Evolutionary conservation across 2,329 filamentous ascomycete species (phyloP), one percentile per base, ranked within the genome.

Genomic region (Phyllosticta capitalensis): DNA sequence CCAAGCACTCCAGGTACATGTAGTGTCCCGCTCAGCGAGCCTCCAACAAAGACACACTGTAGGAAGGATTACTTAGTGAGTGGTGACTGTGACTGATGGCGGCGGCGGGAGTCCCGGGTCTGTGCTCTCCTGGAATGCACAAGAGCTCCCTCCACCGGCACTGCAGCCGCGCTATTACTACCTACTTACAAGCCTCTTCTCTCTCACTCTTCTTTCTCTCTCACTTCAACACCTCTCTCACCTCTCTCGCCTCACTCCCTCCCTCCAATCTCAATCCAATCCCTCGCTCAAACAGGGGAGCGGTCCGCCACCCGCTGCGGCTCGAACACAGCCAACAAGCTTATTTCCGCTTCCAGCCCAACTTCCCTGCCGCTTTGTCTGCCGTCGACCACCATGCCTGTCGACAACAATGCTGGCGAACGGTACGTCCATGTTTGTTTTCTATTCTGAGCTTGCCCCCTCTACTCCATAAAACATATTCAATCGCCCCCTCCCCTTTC

Each of bases 81-180:
- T n/a, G n/a, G n/a, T n/a, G n/a, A n/a, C n/a, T n/a, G 38, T 45
- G 38, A n/a, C 14, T 45, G 38, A n/a, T 45, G 49, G 50, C 55
- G 28, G 50, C 56, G 52, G 56, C 56, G 56, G 56, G 56, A 58
- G 56, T 26, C 30, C 38, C 56, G 56, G 56, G 56, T 59, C 56
- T 50, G 56, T 59, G 56, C 56, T 54, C 48, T 48, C 52, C 49
- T 54, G 56, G 56, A 59, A 59, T 59, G 56, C 30, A 54, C 53
- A 52, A 38, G 45, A 52, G 56, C 26, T 58, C 56, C 30, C 56
- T 38, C 53, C 54, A 52, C 53, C 51, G 51, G 53, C 56, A 58
- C 51, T 49, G 51, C 33, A 59, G 56, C 52, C 49, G 38, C 50
- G 50, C 50, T 52, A 52, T 51, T 54, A 52, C 52, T 33, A 51